Evolutionary conservation across 345 rosid species (phyloP).

Genomic region (Brassica nigra): DNA sequence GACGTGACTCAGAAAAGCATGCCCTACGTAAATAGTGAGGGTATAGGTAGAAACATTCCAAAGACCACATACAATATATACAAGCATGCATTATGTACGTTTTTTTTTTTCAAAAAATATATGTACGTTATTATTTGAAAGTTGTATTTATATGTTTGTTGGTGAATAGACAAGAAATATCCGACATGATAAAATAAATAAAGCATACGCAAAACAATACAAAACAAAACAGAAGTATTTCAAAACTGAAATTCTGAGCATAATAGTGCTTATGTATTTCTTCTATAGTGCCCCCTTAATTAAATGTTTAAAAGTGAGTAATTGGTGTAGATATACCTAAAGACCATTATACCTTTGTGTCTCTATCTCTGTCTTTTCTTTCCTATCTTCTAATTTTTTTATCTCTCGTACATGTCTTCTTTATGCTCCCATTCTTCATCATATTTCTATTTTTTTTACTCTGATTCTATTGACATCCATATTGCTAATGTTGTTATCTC

Average conservation of each 20-base stretch:
- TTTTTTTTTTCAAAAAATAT: no score
- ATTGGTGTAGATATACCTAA: no score
- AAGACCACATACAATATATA: constrained; percentile 9
- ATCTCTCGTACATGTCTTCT: no score
- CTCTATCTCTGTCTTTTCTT: no score
- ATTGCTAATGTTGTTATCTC: no score
- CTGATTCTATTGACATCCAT: no score
- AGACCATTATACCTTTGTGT: no score
- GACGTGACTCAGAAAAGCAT: constrained; percentile 41
- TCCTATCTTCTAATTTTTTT: no score
- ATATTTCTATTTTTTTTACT: no score
- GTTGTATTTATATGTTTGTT: constrained; percentile 27
- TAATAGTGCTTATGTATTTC: not conserved
- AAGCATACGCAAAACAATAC: not conserved
- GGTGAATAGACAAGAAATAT: constrained; percentile 14
- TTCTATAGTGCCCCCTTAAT: not conserved
- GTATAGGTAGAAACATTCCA: constrained; percentile 11
- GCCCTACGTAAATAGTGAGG: constrained; percentile 40
- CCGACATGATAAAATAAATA: constrained; percentile 13
- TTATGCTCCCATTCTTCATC: no score
- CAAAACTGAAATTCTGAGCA: not conserved
- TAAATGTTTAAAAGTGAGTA: not conserved
- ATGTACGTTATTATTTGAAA: not conserved
- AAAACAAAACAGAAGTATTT: not conserved
- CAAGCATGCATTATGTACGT: not conserved